Evolutionary conservation across 169 alveolate species (phyloP).

Genomic region (Plasmodium knowlesi): DNA sequence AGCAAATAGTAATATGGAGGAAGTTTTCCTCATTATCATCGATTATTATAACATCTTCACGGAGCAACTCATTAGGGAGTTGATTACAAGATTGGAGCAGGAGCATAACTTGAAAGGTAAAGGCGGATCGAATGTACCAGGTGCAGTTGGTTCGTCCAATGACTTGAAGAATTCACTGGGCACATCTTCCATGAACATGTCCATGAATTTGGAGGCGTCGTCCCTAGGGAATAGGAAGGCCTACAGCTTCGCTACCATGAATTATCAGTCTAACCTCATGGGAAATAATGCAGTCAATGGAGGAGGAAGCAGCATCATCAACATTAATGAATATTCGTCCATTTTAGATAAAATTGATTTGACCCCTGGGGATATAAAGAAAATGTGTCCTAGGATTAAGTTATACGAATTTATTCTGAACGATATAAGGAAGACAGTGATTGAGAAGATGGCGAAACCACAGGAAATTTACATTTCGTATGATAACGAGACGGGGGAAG

Average conservation of each 20-base stretch:
- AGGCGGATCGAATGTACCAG: constrained; percentile 32
- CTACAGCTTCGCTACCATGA: constrained; percentile 68
- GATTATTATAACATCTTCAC: constrained; percentile 98
- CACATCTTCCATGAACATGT: neutral
- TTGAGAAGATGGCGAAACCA: constrained; percentile 97
- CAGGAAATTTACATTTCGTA: constrained; percentile 93
- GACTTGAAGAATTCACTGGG: constrained; percentile 21
- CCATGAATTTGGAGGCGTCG: constrained; percentile 4
- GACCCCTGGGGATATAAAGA: constrained; percentile 51
- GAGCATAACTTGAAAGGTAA: constrained; percentile 78
- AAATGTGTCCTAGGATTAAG: constrained; percentile 62
- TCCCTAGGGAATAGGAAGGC: constrained; percentile 33
- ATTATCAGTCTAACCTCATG: neutral
- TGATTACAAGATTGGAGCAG: constrained; percentile 81
- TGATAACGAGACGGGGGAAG: constrained; percentile 93
- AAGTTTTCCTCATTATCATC: constrained; percentile 96
- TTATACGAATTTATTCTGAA: constrained; percentile 66
- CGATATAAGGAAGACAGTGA: constrained; percentile 78
- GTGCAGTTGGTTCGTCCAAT: constrained; percentile 27
- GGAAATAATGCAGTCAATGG: neutral
- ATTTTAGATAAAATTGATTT: constrained; percentile 67
- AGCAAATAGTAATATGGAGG: constrained; percentile 92
- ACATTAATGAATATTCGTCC: constrained; percentile 63
- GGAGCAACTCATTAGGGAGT: constrained; percentile 85
- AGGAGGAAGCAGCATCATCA: neutral